A percentile compares a stretch with the other conserved stretches of the same genome.
Evolutionary conservation across 164 flowering plant genomes (phyloP).

Genomic region (Vitis rupestris): DNA sequence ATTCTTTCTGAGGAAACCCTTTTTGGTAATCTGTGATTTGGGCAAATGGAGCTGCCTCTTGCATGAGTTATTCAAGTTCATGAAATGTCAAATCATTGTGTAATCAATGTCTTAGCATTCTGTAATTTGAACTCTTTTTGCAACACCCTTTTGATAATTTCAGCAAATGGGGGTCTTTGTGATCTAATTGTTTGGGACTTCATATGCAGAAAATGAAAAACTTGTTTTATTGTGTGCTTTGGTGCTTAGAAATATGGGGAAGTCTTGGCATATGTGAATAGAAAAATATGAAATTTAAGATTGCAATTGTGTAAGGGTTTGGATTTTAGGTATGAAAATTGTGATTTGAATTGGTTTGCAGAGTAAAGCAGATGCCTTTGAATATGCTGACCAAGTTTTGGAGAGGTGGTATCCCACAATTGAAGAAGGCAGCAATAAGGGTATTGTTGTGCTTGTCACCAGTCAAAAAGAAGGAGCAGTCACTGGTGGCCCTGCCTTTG

Average conservation of each 20-base stretch:
- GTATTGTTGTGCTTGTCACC: constrained; percentile 88
- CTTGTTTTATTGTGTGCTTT: too few species aligned
- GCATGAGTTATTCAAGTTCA: too few species aligned
- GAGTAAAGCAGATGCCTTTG: constrained; percentile 99
- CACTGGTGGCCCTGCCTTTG: constrained; percentile 91
- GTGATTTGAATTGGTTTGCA: constrained; percentile 25
- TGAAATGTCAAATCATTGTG: too few species aligned
- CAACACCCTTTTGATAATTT: not conserved
- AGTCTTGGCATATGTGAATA: too few species aligned
- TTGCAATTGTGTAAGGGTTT: too few species aligned
- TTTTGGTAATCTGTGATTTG: too few species aligned
- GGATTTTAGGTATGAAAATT: not conserved
- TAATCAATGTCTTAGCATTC: not conserved
- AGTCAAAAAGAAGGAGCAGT: constrained; percentile 98
- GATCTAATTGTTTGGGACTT: too few species aligned
- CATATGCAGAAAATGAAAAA: too few species aligned
- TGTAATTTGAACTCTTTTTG: not conserved
- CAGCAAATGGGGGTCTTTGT: not conserved
- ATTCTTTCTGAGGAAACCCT: too few species aligned
- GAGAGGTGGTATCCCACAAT: constrained; percentile 91
- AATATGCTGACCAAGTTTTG: constrained; percentile 93
- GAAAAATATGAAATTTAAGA: too few species aligned
- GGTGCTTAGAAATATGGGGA: too few species aligned
- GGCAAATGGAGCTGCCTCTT: too few species aligned
- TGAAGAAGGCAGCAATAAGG: constrained; percentile 92